These are phyloP conservation scores for Paraphoma sp. DNA, from an alignment of 2,329 filamentous ascomycete genomes.

Conservation along the genomic window DNA sequence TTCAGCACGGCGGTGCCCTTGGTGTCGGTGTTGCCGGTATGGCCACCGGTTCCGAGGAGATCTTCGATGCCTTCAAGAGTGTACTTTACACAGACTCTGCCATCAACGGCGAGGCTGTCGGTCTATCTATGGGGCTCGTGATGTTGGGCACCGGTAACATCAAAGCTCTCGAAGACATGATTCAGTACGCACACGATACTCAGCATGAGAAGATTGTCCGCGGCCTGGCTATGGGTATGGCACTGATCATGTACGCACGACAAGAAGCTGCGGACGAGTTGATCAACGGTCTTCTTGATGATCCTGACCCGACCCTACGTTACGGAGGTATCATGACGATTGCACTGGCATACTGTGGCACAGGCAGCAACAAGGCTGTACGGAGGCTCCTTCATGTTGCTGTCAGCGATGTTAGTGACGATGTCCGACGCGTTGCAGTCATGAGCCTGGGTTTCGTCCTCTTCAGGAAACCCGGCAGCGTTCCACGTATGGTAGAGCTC, in stretches of 20 bases:
- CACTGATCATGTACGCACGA: constrained; percentile 95
- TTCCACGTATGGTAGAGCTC: constrained; percentile 98
- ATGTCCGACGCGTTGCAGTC: constrained; percentile 93
- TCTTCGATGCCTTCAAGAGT: constrained; percentile 88
- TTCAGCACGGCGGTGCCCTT: constrained; percentile 94
- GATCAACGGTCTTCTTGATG: constrained; percentile 90
- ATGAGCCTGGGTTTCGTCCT: constrained; percentile 98
- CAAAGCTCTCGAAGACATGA: constrained; percentile 94
- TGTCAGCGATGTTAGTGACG: constrained; percentile 97
- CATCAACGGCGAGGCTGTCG: constrained; percentile 95
- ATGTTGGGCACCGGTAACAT: constrained; percentile 98
- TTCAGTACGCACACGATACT: constrained; percentile 95
- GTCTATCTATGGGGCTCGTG: constrained; percentile 93
- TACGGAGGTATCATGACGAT: constrained; percentile 99
- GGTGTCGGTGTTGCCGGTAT: constrained; percentile 96
- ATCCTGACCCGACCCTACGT: constrained; percentile 89
- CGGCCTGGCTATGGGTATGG: constrained; percentile 94
- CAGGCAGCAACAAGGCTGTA: constrained; percentile 97
- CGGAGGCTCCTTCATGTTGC: constrained; percentile 93
- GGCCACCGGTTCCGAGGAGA: constrained; percentile 88
- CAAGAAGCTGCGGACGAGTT: constrained; percentile 95
- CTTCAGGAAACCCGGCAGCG: constrained; percentile 95
- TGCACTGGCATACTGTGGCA: constrained; percentile 95
- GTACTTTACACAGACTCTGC: constrained; percentile 94
- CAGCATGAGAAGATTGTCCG: constrained; percentile 99